These are phyloP conservation scores for Aspergillus terreus DNA, from an alignment of 2,329 filamentous ascomycete species.

Conservation along the genomic window DNA sequence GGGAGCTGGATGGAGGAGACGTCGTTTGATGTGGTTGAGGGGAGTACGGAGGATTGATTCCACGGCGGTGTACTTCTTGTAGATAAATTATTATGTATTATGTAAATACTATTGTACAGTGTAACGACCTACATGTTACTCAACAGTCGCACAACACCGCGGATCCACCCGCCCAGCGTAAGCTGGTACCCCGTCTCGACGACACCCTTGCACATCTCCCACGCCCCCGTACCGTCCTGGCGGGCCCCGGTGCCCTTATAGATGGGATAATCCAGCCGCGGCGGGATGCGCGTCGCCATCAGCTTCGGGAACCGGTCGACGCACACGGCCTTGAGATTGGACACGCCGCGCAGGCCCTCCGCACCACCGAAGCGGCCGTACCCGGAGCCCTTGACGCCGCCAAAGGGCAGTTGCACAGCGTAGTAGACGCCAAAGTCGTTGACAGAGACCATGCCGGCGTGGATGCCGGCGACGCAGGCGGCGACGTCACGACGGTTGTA, in stretches of 20 bases:
- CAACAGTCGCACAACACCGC: slow-evolving; percentile 36
- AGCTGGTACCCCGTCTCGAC: slow-evolving; percentile 46
- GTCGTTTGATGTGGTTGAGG: slow-evolving; percentile 10
- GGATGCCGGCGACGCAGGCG: slow-evolving; percentile 63
- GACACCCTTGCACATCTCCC: slow-evolving; percentile 49
- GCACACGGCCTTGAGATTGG: slow-evolving; percentile 84
- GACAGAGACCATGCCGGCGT: slow-evolving; percentile 85
- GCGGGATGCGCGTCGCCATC: slow-evolving; percentile 72
- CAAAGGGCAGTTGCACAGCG: slow-evolving; percentile 90
- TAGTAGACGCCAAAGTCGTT: slow-evolving; percentile 97
- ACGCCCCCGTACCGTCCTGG: slow-evolving; percentile 59
- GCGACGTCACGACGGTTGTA: slow-evolving; percentile 60
- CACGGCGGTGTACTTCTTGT: background rate
- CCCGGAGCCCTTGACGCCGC: slow-evolving; percentile 81
- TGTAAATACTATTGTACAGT: background rate
- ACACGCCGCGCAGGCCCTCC: slow-evolving; percentile 79
- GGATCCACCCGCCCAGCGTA: slow-evolving; percentile 39
- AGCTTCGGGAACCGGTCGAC: slow-evolving; percentile 61
- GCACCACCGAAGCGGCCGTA: slow-evolving; percentile 91
- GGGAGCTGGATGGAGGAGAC: slow-evolving; percentile 25
- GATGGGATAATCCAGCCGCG: slow-evolving; percentile 78
- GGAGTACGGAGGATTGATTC: background rate
- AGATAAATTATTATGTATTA: background rate
- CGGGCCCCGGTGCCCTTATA: slow-evolving; percentile 51
- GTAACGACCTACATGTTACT: slow-evolving; percentile 29